phyloP scores from a whole-genome alignment of 73 alveolate species.

The Stentor roeselii region DNA sequence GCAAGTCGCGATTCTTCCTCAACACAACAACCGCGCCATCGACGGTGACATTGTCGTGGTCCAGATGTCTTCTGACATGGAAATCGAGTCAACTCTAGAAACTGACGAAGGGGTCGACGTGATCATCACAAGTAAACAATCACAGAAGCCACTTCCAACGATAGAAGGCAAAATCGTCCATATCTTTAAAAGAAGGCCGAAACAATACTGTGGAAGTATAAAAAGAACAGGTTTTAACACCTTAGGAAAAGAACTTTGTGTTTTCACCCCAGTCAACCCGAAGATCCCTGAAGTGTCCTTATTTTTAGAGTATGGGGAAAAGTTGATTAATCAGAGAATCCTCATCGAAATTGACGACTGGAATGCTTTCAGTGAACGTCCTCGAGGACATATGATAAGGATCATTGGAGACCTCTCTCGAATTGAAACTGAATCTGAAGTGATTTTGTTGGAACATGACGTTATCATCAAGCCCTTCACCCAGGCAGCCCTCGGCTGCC shows the following conservation, averaged over 20 bases:
- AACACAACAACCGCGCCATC: constrained; percentile 92
- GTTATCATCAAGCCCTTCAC: constrained; percentile 92
- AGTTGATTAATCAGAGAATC: constrained; percentile 36
- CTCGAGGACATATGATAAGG: constrained; percentile 78
- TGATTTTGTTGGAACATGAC: constrained; percentile 92
- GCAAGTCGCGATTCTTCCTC: constrained; percentile 81
- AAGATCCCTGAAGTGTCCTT: constrained; percentile 26
- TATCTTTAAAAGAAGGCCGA: constrained; percentile 41
- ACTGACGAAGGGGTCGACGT: constrained; percentile 75
- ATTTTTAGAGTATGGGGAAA: not conserved
- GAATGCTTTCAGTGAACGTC: constrained; percentile 34
- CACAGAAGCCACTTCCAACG: constrained; percentile 47
- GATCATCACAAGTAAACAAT: constrained; percentile 48
- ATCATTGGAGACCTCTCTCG: constrained; percentile 87
- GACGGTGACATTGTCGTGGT: constrained; percentile 97
- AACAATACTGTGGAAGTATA: constrained; percentile 41
- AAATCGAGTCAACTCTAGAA: constrained; percentile 43
- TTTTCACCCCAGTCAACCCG: constrained; percentile 48
- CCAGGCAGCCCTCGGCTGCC: constrained; percentile 82
- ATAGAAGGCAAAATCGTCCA: constrained; percentile 54
- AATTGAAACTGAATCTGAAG: constrained; percentile 85
- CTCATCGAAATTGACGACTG: constrained; percentile 37
- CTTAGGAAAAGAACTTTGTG: constrained; percentile 55
- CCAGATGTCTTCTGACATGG: constrained; percentile 77
- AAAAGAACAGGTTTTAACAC: constrained; percentile 22